Evolutionary conservation across 805 yeast genomes (phyloP).

Genomic region (Saccharomycopsis sp.): DNA sequence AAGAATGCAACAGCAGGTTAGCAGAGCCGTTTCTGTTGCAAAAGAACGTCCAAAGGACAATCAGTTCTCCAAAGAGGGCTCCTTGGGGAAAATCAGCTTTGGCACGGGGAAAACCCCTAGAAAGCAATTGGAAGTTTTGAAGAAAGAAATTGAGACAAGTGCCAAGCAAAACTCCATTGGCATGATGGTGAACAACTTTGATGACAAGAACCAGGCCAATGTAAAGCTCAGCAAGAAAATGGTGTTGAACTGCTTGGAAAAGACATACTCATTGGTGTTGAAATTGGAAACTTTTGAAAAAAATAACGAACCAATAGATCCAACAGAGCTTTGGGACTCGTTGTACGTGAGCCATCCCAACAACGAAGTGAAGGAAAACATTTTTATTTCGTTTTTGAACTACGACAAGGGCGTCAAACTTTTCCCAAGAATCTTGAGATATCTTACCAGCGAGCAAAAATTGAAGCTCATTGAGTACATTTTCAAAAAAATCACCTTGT

Average conservation of each 20-base stretch:
- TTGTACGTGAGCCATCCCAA: slow-evolving; percentile 59
- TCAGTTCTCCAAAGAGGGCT: slow-evolving; percentile 60
- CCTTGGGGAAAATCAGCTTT: slow-evolving; percentile 76
- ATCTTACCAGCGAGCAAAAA: slow-evolving; percentile 67
- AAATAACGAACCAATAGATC: slow-evolving; percentile 40
- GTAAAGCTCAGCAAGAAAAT: slow-evolving; percentile 34
- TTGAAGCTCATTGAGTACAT: slow-evolving; percentile 68
- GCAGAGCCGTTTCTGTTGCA: slow-evolving; percentile 91
- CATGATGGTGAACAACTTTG: slow-evolving; percentile 26
- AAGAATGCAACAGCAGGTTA: slow-evolving; percentile 97
- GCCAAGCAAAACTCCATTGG: slow-evolving; percentile 18
- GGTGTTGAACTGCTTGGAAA: slow-evolving; percentile 63
- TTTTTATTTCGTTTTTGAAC: slow-evolving; percentile 74
- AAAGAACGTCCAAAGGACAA: slow-evolving; percentile 71
- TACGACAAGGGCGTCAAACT: slow-evolving; percentile 84
- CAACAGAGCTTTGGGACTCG: slow-evolving; percentile 61
- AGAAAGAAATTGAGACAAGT: slow-evolving; percentile 37
- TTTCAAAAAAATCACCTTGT: slow-evolving; percentile 69
- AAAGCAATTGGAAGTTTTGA: slow-evolving; percentile 63
- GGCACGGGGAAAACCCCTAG: slow-evolving; percentile 81
- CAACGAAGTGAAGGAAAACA: slow-evolving; percentile 59
- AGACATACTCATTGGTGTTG: slow-evolving; percentile 66
- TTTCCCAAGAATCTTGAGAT: slow-evolving; percentile 80
- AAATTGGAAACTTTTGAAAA: slow-evolving; percentile 70
- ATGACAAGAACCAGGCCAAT: slow-evolving; percentile 21